A percentile compares a stretch with the other conserved stretches of the same genome.
Evolutionary conservation across 2,329 filamentous ascomycete genomes (phyloP).

Genomic region (Gnomoniopsis sp.): DNA sequence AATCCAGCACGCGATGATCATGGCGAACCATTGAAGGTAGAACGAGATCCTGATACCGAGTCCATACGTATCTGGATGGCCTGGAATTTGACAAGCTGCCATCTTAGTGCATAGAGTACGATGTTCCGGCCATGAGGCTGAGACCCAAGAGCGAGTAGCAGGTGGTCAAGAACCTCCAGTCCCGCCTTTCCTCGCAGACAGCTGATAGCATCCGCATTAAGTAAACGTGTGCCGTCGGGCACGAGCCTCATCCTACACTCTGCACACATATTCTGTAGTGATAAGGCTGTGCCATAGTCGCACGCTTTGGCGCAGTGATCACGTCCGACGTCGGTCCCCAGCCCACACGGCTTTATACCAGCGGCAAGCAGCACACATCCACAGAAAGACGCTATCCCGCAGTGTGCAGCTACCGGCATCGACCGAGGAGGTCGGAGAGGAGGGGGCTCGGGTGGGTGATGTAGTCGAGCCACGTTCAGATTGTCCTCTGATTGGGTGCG

Average conservation of each 20-base stretch:
- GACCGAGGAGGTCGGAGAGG: not conserved
- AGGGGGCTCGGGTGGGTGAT: not conserved
- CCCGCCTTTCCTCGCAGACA: not conserved
- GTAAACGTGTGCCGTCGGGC: not conserved
- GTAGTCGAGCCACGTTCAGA: constrained; percentile 10
- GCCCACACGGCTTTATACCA: not conserved
- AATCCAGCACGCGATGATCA: constrained; percentile 17
- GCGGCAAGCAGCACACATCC: not conserved
- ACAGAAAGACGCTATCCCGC: not conserved
- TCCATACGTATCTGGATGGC: constrained; percentile 11
- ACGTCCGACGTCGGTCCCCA: not conserved
- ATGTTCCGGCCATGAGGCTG: not conserved
- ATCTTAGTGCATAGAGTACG: not conserved
- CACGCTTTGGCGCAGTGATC: not conserved
- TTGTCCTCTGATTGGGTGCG: not conserved
- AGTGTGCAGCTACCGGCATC: not conserved
- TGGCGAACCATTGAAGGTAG: constrained; percentile 18
- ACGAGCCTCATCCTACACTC: not conserved
- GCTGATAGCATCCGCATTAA: not conserved
- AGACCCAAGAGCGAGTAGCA: not conserved
- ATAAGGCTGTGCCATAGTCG: not conserved
- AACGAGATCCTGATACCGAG: constrained; percentile 16
- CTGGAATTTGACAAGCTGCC: constrained; percentile 10
- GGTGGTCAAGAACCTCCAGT: not conserved
- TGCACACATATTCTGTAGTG: no score